phyloP scores from a whole-genome alignment of 1,284 basidiomycete species.

The Malassezia equina region DNA sequence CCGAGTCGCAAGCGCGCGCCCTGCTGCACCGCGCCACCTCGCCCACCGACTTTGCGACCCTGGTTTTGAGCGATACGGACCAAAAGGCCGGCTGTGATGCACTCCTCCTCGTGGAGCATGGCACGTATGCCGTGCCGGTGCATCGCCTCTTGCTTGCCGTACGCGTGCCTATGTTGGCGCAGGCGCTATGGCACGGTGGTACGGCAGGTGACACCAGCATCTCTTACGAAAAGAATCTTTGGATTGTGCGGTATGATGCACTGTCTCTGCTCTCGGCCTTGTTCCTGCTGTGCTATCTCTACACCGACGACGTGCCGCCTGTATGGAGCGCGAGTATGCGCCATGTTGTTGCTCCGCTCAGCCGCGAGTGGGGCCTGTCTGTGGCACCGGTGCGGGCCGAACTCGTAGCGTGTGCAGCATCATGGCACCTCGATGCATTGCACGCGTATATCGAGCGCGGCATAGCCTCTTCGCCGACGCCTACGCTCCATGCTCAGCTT shows the following conservation, averaged over 20 bases:
- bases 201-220: not conserved
- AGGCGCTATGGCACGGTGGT: conserved; percentile 6
- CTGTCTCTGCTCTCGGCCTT: conserved; percentile 60
- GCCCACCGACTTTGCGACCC: not conserved
- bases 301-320: conserved; percentile 70
- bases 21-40: not conserved
- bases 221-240: not conserved
- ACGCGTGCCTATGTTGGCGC: conserved; percentile 55
- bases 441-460: conserved; percentile 48
- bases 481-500: conserved; percentile 55
- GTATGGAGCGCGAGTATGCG: conserved; percentile 74
- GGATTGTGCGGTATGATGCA: conserved; percentile 28
- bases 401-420: conserved; percentile 55
- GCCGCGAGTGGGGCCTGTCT: conserved; percentile 56
- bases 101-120: conserved; percentile 49
- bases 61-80: not conserved
- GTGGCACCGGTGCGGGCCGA: conserved; percentile 55
- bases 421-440: conserved; percentile 52
- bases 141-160: conserved; percentile 62
- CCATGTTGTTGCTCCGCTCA: conserved; percentile 51
- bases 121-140: conserved; percentile 54
- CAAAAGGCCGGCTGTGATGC: conserved; percentile 57
- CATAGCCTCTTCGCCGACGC: conserved; percentile 46
- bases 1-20: not conserved
- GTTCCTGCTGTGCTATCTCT: conserved; percentile 73